Base-by-base conservation (phyloP, 768 basidiomycete genomes). In the Auricularia sp. region DNA sequence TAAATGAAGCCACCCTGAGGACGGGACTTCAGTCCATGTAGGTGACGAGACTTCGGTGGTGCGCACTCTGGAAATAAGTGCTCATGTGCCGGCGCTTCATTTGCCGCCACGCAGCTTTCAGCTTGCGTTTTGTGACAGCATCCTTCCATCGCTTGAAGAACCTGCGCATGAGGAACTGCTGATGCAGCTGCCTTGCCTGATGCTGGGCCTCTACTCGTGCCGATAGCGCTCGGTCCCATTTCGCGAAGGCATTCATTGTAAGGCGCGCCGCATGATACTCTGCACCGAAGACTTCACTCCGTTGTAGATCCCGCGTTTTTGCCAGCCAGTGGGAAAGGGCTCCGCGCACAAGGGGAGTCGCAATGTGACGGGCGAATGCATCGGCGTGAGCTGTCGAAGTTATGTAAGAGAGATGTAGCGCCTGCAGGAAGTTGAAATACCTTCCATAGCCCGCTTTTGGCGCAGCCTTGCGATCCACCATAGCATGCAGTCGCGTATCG, bases 221-320 rank as follows among this genome's bases (percentile, higher is more conserved):
- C 18, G 84, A 80, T 62, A 88, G 74, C 45, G 76, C 75, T 21
- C 83, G 69, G 21, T 85, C 81, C 89, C 90, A 91, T 18, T 66
- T 69, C 4, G 82, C 70, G 14, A 88, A 75, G 64, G 74, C 71
- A 62, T 73, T 77, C 63, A 75, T 80, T 8, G 73, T 71, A 7
- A 84, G 66, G 65, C 77, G 77, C 1, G 70, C 68, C 14, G 77
- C 73, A 68, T 85, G 76, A 70, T 82, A 83, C 63, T 81, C 80
- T 11, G 77, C 73, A 14, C 86, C 86, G 61, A 82, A 80, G 0
- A 74, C 65, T 14, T 74, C 70, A 3, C 81, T 78, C 65, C 82
- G 84, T 65, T 77, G 79, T 70, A 82, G 81, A 3, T 78, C 75
- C 3, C 67, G 71, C 68, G 24, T 21, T 29, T 62, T 62, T 11